These are phyloP conservation scores for Globisporangium megalacanthum DNA, from an alignment of 352 stramenopile genomes.

Conservation along the genomic window DNA sequence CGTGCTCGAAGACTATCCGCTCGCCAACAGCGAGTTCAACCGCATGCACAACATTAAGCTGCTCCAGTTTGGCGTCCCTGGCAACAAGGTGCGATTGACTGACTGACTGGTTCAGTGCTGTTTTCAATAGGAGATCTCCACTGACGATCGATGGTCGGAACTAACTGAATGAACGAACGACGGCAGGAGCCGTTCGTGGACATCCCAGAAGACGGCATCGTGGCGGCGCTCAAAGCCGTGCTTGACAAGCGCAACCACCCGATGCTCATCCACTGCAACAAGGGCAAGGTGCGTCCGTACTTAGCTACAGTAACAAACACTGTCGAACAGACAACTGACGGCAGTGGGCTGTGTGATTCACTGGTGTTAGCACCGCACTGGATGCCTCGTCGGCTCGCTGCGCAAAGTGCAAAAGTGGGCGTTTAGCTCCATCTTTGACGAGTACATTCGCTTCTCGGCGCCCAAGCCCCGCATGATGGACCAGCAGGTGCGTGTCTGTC, in stretches of 20 bases:
- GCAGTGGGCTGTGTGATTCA: too few relatives aligned
- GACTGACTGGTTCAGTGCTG: not conserved
- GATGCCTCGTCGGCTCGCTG: slow-evolving; percentile 70
- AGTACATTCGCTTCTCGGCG: slow-evolving; percentile 82
- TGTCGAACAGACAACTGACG: too few relatives aligned
- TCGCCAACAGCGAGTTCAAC: slow-evolving; percentile 80
- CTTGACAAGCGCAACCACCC: slow-evolving; percentile 82
- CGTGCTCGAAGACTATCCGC: slow-evolving; percentile 83
- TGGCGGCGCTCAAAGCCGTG: slow-evolving; percentile 63
- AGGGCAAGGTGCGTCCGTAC: slow-evolving; percentile 53
- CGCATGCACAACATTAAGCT: slow-evolving; percentile 72
- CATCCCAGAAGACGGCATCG: slow-evolving; percentile 79
- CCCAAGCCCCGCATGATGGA: slow-evolving; percentile 87
- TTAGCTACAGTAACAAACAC: too few relatives aligned
- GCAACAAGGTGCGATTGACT: slow-evolving; percentile 83
- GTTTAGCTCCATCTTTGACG: slow-evolving; percentile 80
- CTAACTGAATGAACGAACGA: too few relatives aligned
- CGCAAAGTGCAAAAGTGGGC: slow-evolving; percentile 81
- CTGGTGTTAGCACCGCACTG: slow-evolving; percentile 68
- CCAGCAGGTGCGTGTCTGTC: slow-evolving; percentile 46
- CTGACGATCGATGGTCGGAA: too few relatives aligned
- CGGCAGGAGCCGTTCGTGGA: slow-evolving; percentile 77
- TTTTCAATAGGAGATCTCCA: too few relatives aligned
- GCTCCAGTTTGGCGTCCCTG: slow-evolving; percentile 78
- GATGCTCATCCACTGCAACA: slow-evolving; percentile 88